Conservation (phyloP, 2,329 filamentous ascomycete genomes). For the Sphaerulina musiva region DNA sequence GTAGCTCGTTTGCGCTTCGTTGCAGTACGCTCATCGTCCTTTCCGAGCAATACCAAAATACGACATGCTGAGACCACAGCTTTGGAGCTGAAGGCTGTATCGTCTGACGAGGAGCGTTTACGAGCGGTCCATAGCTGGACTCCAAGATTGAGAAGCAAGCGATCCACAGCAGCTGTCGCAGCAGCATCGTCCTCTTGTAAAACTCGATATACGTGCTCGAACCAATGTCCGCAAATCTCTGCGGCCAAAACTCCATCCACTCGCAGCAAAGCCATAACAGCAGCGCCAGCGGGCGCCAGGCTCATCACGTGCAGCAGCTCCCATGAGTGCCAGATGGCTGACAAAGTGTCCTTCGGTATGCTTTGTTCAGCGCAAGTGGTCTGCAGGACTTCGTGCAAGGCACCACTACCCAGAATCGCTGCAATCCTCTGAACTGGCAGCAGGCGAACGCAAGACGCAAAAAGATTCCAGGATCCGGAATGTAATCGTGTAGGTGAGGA, state of each 20-base stretch:
- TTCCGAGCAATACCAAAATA: constrained; percentile 13
- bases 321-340: constrained; percentile 14
- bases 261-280: constrained; percentile 24
- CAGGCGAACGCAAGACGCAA: constrained; percentile 55
- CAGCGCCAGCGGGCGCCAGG: constrained; percentile 17
- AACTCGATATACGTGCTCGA: constrained; percentile 12
- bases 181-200: background rate
- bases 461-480: constrained; percentile 50
- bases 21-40: background rate
- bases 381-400: constrained; percentile 61
- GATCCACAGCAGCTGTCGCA: background rate
- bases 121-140: constrained; percentile 27
- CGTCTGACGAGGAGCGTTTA: constrained; percentile 19
- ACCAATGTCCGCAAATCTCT: constrained; percentile 25
- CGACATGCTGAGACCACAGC: constrained; percentile 24
- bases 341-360: constrained; percentile 4
- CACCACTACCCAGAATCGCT: constrained; percentile 62
- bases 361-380: constrained; percentile 40
- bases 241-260: constrained; percentile 18
- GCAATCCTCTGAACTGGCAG: constrained; percentile 65
- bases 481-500: constrained; percentile 40
- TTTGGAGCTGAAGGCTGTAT: constrained; percentile 25
- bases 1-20: constrained; percentile 21
- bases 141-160: constrained; percentile 16
- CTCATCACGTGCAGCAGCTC: constrained; percentile 19